phyloP scores from a whole-genome alignment of 495 filamentous ascomycete genomes.

The Penicillium turbatum region DNA sequence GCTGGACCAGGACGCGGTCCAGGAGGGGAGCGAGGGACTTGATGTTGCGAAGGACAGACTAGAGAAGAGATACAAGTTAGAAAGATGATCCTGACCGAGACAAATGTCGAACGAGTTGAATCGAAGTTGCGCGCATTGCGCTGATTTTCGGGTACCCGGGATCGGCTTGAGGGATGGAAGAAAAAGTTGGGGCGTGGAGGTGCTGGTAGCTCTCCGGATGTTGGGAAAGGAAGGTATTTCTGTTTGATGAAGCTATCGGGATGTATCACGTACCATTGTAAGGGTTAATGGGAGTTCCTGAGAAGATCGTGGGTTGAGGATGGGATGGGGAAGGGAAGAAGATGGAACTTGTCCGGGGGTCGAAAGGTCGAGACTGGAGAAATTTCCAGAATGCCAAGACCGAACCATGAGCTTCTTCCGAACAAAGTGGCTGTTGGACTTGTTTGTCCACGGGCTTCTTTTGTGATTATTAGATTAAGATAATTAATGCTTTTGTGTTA shows the following conservation, averaged over 20 bases:
- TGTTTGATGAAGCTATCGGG: conserved; percentile 2
- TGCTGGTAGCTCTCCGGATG: not conserved
- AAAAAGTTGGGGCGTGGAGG: conserved; percentile 6
- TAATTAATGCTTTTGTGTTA: not conserved
- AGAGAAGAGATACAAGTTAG: conserved; percentile 3
- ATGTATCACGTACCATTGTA: conserved; percentile 24
- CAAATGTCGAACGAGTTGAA: not conserved
- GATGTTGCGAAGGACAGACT: conserved; percentile 83
- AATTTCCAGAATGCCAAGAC: conserved; percentile 57
- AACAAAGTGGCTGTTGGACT: conserved; percentile 5
- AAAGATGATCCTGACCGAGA: not conserved
- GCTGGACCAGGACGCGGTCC: conserved; percentile 97
- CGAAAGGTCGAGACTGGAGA: conserved; percentile 43
- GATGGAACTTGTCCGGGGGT: conserved; percentile 28
- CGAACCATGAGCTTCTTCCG: conserved; percentile 25
- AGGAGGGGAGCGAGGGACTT: conserved; percentile 93
- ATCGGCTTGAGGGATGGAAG: conserved; percentile 6
- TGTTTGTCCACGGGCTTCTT: not conserved
- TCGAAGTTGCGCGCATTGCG: not conserved
- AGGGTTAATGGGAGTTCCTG: conserved; percentile 21
- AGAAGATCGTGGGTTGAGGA: conserved; percentile 25
- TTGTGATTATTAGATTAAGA: not conserved
- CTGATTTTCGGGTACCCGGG: conserved; percentile 1
- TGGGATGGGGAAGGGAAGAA: conserved; percentile 33
- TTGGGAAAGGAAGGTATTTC: not conserved